A percentile compares a stretch with the other conserved stretches of the same genome.
Evolutionary conservation across 2,329 filamentous ascomycete genomes (phyloP).

Genomic region (Colletotrichum cordylinicola): DNA sequence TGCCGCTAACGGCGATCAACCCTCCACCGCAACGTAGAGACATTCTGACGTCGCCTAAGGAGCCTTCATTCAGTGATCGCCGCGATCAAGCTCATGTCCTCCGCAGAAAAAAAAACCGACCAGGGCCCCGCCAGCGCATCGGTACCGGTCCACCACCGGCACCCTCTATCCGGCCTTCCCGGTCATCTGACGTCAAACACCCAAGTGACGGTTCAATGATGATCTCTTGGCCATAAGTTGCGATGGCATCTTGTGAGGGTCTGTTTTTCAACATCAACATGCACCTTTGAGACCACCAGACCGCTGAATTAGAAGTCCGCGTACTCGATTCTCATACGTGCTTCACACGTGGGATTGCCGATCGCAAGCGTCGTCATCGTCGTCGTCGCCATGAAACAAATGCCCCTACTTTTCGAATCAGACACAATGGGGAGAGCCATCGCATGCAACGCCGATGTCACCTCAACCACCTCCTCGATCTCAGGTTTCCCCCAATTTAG

Average conservation of each 20-base stretch:
- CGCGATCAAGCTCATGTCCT: not conserved
- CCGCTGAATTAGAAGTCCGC: not conserved
- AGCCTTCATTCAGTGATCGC: not conserved
- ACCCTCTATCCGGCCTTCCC: not conserved
- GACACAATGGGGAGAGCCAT: not conserved
- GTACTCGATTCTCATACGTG: not conserved
- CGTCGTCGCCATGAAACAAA: not conserved
- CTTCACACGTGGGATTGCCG: not conserved
- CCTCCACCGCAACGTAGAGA: not conserved
- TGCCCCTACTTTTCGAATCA: not conserved
- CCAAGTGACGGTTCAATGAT: not conserved
- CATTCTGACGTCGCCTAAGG: not conserved
- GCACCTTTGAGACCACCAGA: not conserved
- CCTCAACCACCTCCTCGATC: not conserved
- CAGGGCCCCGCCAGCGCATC: not conserved
- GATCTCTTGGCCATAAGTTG: not conserved
- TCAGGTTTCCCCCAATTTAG: not conserved
- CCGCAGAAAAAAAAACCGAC: not conserved
- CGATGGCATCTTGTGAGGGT: not conserved
- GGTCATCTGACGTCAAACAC: not conserved
- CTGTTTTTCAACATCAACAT: not conserved
- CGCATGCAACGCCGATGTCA: not conserved
- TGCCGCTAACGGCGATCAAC: not conserved
- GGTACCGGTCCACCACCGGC: not conserved
- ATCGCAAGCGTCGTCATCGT: not conserved